Percentiles rank a stretch among this genome's conserved stretches.
phyloP scores from a whole-genome alignment of 495 filamentous ascomycete genomes.

The Schizothecium vesticola region DNA sequence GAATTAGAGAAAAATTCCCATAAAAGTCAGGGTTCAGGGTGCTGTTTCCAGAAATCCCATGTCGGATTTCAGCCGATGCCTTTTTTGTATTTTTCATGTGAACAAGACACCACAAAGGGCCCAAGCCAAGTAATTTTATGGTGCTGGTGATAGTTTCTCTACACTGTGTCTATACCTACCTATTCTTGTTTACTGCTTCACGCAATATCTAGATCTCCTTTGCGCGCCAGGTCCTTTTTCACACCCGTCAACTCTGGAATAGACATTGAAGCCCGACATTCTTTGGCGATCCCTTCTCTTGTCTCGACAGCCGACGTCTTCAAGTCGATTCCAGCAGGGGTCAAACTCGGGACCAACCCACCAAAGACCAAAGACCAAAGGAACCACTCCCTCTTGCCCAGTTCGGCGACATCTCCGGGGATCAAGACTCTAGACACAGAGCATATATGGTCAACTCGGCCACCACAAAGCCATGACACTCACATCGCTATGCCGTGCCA shows the following conservation, averaged over 20 bases:
- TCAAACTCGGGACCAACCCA: no score
- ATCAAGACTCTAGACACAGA: not conserved
- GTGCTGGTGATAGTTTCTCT: not conserved
- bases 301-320: not conserved
- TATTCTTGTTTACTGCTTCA: not conserved
- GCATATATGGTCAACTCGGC: not conserved
- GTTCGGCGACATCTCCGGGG: not conserved
- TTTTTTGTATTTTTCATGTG: not conserved
- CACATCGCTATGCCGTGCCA: constrained; percentile 17
- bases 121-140: not conserved
- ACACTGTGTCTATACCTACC: not conserved
- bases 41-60: not conserved
- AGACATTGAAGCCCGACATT: not conserved
- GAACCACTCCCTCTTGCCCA: no score
- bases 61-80: not conserved
- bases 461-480: constrained; percentile 17
- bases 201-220: not conserved
- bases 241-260: not conserved
- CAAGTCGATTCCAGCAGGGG: no score
- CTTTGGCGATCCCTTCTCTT: not conserved
- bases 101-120: not conserved
- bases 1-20: not conserved
- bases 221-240: not conserved
- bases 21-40: not conserved
- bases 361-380: no score